Evolutionary conservation across 2,329 filamentous ascomycete genomes (phyloP).

Genomic region (Trichoderma lentiforme): DNA sequence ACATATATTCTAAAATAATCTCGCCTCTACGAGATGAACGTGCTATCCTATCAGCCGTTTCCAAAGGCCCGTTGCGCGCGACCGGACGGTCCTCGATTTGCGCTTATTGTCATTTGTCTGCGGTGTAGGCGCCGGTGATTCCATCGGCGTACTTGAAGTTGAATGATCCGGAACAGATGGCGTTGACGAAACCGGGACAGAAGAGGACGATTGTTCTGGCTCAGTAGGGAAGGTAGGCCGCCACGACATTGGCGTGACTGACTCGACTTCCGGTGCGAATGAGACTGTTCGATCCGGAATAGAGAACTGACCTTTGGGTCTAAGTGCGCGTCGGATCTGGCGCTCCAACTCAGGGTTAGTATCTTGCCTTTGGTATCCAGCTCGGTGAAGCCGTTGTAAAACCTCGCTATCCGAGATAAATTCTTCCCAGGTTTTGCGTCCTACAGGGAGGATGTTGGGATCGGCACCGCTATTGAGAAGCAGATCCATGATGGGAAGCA

Average conservation of each 20-base stretch:
- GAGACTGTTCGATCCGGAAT: background rate
- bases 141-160: background rate
- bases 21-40: background rate
- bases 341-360: background rate
- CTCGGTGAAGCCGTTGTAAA: background rate
- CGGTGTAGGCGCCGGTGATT: background rate
- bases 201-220: background rate
- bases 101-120: background rate
- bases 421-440: conserved; percentile 1
- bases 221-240: background rate
- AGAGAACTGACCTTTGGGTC: background rate
- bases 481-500: conserved; percentile 2
- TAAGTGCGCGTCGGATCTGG: background rate
- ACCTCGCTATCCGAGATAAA: background rate
- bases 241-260: background rate
- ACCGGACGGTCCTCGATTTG: background rate
- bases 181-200: background rate
- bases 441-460: background rate
- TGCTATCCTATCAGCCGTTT: background rate
- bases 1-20: background rate
- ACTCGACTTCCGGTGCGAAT: background rate
- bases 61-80: background rate
- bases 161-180: background rate
- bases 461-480: background rate
- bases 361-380: background rate